A percentile compares a stretch with the other conserved stretches of the same genome.
phyloP scores from a whole-genome alignment of 495 filamentous ascomycete genomes.

The Astrothelium macrocarpum region DNA sequence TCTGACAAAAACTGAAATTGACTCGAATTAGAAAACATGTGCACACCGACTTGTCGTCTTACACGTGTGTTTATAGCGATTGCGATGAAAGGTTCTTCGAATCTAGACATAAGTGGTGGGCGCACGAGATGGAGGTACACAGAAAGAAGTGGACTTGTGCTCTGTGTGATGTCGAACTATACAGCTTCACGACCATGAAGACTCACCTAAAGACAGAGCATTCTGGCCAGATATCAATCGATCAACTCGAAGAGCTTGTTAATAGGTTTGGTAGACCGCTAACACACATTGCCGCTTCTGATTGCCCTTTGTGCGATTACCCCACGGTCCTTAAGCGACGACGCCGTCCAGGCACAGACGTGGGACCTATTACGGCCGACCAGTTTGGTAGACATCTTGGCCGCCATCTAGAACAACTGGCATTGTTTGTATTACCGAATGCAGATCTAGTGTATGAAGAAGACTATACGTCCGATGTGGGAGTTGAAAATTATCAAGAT shows the following conservation, averaged over 20 bases:
- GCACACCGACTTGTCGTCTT: slow-evolving; percentile 4
- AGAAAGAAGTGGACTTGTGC: slow-evolving; percentile 5
- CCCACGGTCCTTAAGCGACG: not conserved
- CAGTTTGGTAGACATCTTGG: slow-evolving; percentile 31
- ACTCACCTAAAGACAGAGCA: not conserved
- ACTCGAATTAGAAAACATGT: slow-evolving; percentile 3
- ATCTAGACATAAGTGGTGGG: slow-evolving; percentile 2
- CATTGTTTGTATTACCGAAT: slow-evolving; percentile 33
- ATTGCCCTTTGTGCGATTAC: slow-evolving; percentile 8
- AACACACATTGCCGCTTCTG: slow-evolving; percentile 2
- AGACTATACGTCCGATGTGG: not conserved
- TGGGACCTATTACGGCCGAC: slow-evolving; percentile 1
- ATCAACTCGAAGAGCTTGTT: not conserved
- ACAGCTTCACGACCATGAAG: not conserved
- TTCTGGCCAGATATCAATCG: not conserved
- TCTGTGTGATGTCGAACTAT: not conserved
- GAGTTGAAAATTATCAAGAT: slow-evolving; percentile 1
- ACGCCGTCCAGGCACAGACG: not conserved
- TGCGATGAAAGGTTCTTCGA: slow-evolving; percentile 1
- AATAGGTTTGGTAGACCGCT: not conserved
- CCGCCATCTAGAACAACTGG: slow-evolving; percentile 33
- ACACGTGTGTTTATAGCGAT: not conserved
- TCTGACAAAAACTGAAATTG: not conserved
- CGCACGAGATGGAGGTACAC: slow-evolving; percentile 4
- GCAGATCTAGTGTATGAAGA: slow-evolving; percentile 9